Conservation (phyloP, 2,329 filamentous ascomycete species). For the Trichoderma gracile region DNA sequence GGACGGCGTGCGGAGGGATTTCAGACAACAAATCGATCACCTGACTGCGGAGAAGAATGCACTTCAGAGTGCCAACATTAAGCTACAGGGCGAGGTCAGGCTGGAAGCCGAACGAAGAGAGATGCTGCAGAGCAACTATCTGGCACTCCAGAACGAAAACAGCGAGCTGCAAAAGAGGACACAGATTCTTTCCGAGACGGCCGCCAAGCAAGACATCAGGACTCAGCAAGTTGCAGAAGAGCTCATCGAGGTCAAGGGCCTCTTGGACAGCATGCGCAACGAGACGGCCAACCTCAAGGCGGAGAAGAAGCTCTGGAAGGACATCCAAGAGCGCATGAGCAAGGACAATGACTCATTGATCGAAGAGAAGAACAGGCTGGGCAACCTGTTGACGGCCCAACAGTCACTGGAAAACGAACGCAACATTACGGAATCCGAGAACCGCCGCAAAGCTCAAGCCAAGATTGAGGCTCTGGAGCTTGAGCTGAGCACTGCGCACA, state of each 20-base stretch:
- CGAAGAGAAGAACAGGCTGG: slow-evolving; percentile 82
- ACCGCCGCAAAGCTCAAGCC: slow-evolving; percentile 73
- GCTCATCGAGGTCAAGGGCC: slow-evolving; percentile 78
- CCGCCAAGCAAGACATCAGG: slow-evolving; percentile 85
- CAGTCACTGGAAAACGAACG: slow-evolving; percentile 92
- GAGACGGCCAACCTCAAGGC: slow-evolving; percentile 92
- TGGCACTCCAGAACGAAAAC: slow-evolving; percentile 81
- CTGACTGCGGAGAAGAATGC: slow-evolving; percentile 79
- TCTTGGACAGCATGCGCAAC: slow-evolving; percentile 83
- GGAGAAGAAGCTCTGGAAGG: slow-evolving; percentile 92
- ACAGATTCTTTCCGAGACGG: slow-evolving; percentile 73
- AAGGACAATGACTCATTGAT: slow-evolving; percentile 84
- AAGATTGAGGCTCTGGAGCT: slow-evolving; percentile 77
- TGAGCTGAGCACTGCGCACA: slow-evolving; percentile 76
- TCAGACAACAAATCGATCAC: slow-evolving; percentile 82
- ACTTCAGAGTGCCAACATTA: slow-evolving; percentile 79
- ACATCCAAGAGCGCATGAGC: slow-evolving; percentile 82
- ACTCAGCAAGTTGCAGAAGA: slow-evolving; percentile 94
- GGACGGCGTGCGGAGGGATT: slow-evolving; percentile 73
- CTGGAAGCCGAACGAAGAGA: slow-evolving; percentile 82
- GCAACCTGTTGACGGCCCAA: slow-evolving; percentile 77
- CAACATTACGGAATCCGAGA: slow-evolving; percentile 79
- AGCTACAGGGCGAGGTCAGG: slow-evolving; percentile 75
- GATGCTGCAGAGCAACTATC: slow-evolving; percentile 86
- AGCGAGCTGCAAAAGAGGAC: slow-evolving; percentile 81